Evolutionary conservation across 2,329 filamentous ascomycete genomes (phyloP), one percentile per base, ranked within the genome.

Genomic region (Sporothrix protearum): DNA sequence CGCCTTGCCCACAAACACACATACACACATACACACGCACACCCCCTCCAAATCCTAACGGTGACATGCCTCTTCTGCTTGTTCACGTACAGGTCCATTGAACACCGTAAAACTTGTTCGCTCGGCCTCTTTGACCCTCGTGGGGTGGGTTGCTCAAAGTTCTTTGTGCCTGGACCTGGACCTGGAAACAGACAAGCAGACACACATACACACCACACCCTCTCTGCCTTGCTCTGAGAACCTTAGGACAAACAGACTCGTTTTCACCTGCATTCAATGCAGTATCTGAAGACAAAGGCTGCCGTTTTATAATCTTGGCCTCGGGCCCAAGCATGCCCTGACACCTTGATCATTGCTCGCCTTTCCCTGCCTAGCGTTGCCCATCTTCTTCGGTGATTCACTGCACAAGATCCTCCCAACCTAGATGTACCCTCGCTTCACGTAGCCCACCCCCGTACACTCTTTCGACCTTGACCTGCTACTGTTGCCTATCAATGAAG

Each of bases 91-190:
- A 47, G 7, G 22, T 28, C 42, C 25, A 66, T 66, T 49, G 63
- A 33, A 49, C 12, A 7, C 42, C 28, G 63, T 28, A 64, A 64
- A 64, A 47, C 14, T 28, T 45, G 36, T n/a, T 45, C n/a, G n/a
- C 30, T 39, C 22, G 14, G 25, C 36, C 7, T 22, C 59, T 42
- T 64, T 64, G n/a, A 39, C 36, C 36, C n/a, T 45, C 59, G 22
- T 45, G 36, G n/a, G 36, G 36, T 28, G 59, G 59, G 59, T 64
- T 45, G 59, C 59, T 63, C 59, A 64, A 19, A n/a, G 36, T 64
- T 28, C 28, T n/a, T 45, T 45, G 59, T 64, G n/a, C 59, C 36
- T 45, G 59, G 42, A 30, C 59, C 36, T 45, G 59, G 42, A 30
- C 39, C 59, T 8, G 59, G 22, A 28, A 45, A 64, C 28, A 64